A percentile compares a stretch with the other conserved stretches of the same genome.
These are phyloP conservation scores for Colletotrichum orbiculare DNA, from an alignment of 2,329 filamentous ascomycete species.

Conservation along the genomic window DNA sequence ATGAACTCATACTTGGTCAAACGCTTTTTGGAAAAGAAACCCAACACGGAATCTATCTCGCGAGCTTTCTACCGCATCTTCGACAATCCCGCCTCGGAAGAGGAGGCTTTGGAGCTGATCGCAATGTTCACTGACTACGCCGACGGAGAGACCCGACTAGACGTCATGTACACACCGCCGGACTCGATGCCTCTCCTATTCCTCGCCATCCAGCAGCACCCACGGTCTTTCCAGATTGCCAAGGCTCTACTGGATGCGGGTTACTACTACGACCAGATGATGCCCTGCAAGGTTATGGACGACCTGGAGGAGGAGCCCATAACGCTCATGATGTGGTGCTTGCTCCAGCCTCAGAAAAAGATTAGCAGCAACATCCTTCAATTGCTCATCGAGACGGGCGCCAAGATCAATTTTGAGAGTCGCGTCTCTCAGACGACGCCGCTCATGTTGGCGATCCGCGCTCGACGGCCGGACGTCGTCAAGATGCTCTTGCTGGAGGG, in stretches of 20 bases:
- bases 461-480: constrained; percentile 67
- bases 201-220: constrained; percentile 64
- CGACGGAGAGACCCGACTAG: constrained; percentile 59
- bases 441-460: constrained; percentile 68
- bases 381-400: constrained; percentile 63
- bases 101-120: constrained; percentile 62
- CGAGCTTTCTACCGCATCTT: constrained; percentile 68
- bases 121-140: constrained; percentile 62
- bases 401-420: constrained; percentile 68
- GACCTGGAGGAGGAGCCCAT: constrained; percentile 64
- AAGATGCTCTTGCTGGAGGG: constrained; percentile 66
- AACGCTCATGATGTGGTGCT: constrained; percentile 69
- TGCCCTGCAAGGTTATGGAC: constrained; percentile 55
- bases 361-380: constrained; percentile 69
- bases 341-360: constrained; percentile 71
- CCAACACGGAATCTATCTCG: constrained; percentile 61
- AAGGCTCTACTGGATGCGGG: constrained; percentile 66
- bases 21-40: constrained; percentile 61
- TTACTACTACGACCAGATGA: constrained; percentile 68
- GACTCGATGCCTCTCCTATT: constrained; percentile 61
- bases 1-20: constrained; percentile 62
- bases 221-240: constrained; percentile 64
- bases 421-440: constrained; percentile 64
- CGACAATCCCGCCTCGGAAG: constrained; percentile 60
- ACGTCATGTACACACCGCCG: constrained; percentile 58